Base-by-base conservation (phyloP, 768 basidiomycete genomes). In the Tremella fuciformis region DNA sequence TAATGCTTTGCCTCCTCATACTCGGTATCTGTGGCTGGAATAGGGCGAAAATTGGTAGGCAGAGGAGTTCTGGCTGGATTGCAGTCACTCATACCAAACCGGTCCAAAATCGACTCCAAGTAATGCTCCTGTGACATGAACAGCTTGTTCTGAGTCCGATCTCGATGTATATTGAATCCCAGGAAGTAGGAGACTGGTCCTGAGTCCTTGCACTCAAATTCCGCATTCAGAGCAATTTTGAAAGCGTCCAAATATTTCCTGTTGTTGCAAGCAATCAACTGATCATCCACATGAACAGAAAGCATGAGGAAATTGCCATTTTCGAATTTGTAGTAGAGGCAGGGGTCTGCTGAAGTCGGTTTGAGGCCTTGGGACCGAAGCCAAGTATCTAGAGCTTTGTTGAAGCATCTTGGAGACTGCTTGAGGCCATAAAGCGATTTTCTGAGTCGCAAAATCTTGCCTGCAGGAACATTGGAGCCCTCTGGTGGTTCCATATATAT, bases 371-470 rank as follows among this genome's bases (percentile, higher is more conserved):
- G 29, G 2, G 39, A 40, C n/a, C 24, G 8, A 4, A 57, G 55
- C 55, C 60, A 62, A 15, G 39, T 41, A 53, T 62, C 56, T n/a
- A 62, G 21, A 1, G 34, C 49, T 18, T 40, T 51, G 56, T 62
- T 62, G 47, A 56, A 57, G 22, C 29, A 34, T 7, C 55, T 55
- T 6, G 58, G 55, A 8, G 58, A 40, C 46, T 63, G 58, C 13
- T 34, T 50, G 16, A 63, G 39, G 21, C 58, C 62, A 34, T 63
- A 55, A 24, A 63, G 58, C 1, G 62, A 59, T 37, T 59, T 59
- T 19, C 39, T 13, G 19, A 59, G 54, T 3, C 24, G 26, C 11
- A 59, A 44, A 25, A 60, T 58, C 18, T 40, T 39, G 53, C 29
- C 11, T 15, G 8, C 25, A 2, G 50, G 39, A 22, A 59, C 48